Percentiles rank a stretch among this genome's conserved stretches.
Evolutionary conservation across 331 rosid genomes (phyloP).

Genomic region (Acacia concinna): DNA sequence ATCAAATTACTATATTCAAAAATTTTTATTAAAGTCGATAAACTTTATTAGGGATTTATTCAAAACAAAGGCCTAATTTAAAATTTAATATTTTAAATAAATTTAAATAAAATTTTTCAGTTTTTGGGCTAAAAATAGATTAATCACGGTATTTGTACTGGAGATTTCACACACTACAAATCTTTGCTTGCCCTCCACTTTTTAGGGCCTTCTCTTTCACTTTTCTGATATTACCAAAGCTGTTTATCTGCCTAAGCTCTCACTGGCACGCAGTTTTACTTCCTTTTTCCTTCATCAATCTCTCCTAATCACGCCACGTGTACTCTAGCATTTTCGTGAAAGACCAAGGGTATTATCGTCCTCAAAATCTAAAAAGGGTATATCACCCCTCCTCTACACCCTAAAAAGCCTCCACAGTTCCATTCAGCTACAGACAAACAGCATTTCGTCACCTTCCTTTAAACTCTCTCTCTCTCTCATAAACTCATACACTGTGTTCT

Average conservation of each 20-base stretch:
- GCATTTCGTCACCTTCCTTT: constrained; percentile 51
- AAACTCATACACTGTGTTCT: neutral
- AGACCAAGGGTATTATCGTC: constrained; percentile 26
- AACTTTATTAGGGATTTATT: too few relatives aligned
- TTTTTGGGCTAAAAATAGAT: too few relatives aligned
- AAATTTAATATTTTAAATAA: too few relatives aligned
- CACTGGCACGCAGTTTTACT: neutral
- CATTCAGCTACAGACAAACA: constrained; percentile 53
- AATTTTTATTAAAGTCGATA: too few relatives aligned
- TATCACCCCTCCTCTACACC: constrained; percentile 24
- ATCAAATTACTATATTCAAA: too few relatives aligned
- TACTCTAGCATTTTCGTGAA: neutral
- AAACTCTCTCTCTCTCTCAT: neutral
- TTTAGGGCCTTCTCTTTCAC: neutral
- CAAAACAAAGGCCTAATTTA: too few relatives aligned
- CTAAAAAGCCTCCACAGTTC: constrained; percentile 26
- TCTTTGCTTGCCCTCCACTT: neutral
- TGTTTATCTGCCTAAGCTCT: neutral
- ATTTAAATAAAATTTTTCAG: too few relatives aligned
- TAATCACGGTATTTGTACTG: too few relatives aligned
- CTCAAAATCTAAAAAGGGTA: neutral
- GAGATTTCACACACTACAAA: neutral
- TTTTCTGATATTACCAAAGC: neutral
- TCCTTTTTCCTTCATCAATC: neutral
- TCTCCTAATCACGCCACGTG: neutral